Evolutionary conservation across 495 filamentous ascomycete species (phyloP), one percentile per base, ranked within the genome.

Genomic region (Cercophora scortea): DNA sequence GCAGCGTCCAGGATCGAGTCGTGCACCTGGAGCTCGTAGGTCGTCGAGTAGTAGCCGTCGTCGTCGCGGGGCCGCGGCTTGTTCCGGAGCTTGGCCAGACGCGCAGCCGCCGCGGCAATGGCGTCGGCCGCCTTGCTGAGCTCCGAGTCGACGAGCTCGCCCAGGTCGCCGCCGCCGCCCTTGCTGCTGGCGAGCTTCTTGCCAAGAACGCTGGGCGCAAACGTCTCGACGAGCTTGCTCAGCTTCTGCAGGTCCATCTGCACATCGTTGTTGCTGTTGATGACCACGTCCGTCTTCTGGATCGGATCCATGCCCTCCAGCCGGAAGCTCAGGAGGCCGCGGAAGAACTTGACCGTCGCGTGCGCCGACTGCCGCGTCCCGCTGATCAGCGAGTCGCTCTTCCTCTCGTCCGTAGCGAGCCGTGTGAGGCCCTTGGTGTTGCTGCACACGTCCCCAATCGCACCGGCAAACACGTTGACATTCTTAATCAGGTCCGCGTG

Each of bases 361-460:
- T 85, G 84, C 1, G 93, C 93, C 19, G 90, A 90, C 61, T 89
- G 82, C 35, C 93, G 87, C 10, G 88, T 87, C 8, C 84, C 85
- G 56, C 81, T 84, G 61, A 87, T 79, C 46, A 98, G 77, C 49
- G 89, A 80, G 62, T 97, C 93, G 4, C 82, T 79, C 72, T 89
- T 95, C 75, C 87, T 94, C 55, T 98, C 93, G 61, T 97, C 93
- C 1, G 90, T 91, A 35, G 94, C 90, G 56, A 98, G 90, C 47
- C 93, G 83, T 4, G 86, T 93, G 38, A 98, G 77, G 69, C 93
- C 93, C 74, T 98, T 98, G 49, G 93, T 89, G 69, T 97, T 97
- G 71, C 83, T 88, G 60, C 95, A 83, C 6, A 97, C 93, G 71
- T 98, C 93, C 12, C 93, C 86, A 58, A 96, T 83, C 34, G 93